Evolutionary conservation across 2,329 filamentous ascomycete species (phyloP).

Genomic region (Pleomassaria siparia): DNA sequence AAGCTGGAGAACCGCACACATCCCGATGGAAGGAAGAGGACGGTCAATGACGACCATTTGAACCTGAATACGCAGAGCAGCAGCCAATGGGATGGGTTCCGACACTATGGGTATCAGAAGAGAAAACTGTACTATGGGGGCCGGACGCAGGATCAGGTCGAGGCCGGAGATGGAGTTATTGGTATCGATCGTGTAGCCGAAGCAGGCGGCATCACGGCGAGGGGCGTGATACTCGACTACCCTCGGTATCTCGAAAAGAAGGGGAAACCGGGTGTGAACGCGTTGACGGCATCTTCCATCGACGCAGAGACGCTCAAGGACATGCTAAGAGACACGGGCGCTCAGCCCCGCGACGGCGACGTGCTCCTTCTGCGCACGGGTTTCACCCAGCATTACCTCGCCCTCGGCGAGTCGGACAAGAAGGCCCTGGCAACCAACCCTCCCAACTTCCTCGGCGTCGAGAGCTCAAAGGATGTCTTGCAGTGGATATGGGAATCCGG

Average conservation of each 20-base stretch:
- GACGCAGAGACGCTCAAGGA: conserved; percentile 25
- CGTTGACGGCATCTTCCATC: conserved; percentile 26
- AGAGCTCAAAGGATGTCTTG: conserved; percentile 38
- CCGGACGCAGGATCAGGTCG: conserved; percentile 39
- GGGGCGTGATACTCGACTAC: conserved; percentile 37
- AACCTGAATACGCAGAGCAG: conserved; percentile 43
- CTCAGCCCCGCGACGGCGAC: conserved; percentile 36
- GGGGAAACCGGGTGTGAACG: conserved; percentile 20
- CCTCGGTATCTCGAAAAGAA: conserved; percentile 27
- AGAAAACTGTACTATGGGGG: conserved; percentile 47
- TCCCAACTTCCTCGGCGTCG: conserved; percentile 45
- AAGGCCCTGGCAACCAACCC: conserved; percentile 27
- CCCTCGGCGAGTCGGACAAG: conserved; percentile 21
- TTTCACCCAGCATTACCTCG: conserved; percentile 42
- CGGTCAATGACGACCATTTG: conserved; percentile 42
- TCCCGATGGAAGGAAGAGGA: conserved; percentile 30
- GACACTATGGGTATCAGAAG: conserved; percentile 47
- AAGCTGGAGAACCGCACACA: conserved; percentile 27
- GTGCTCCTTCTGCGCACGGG: conserved; percentile 34
- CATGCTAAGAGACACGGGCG: conserved; percentile 38
- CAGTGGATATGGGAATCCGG: conserved; percentile 51
- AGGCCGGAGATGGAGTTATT: conserved; percentile 36
- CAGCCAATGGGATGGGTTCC: conserved; percentile 45
- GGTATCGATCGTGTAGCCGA: conserved; percentile 45
- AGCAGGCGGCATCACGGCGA: conserved; percentile 31